Conservation (phyloP, 2,329 filamentous ascomycete genomes). For the Sporothrix schenckii region DNA sequence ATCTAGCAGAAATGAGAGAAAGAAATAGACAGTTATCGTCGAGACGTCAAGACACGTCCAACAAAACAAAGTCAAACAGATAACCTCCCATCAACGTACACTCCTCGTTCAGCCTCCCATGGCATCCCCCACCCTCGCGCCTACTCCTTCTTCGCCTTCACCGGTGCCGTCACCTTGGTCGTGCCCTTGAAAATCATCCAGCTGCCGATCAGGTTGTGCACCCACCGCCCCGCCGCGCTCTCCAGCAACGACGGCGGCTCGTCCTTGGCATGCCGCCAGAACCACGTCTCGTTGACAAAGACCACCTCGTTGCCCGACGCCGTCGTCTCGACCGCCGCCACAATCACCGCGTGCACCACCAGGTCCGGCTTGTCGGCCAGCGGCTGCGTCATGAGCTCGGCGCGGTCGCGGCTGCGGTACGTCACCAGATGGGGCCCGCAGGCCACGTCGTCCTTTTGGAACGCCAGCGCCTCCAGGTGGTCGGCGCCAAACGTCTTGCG, state of each 20-base stretch:
- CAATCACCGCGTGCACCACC: slow-evolving; percentile 38
- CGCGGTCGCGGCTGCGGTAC: slow-evolving; percentile 38
- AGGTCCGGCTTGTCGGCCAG: slow-evolving; percentile 38
- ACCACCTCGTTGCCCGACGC: slow-evolving; percentile 34
- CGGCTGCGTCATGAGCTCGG: slow-evolving; percentile 41
- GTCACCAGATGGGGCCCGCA: slow-evolving; percentile 43
- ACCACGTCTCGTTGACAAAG: slow-evolving; percentile 48
- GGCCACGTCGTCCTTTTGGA: slow-evolving; percentile 40
- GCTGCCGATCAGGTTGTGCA: slow-evolving; percentile 38
- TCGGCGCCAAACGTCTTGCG: slow-evolving; percentile 38
- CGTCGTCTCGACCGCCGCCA: slow-evolving; percentile 37
- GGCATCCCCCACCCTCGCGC: not conserved
- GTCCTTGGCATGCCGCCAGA: slow-evolving; percentile 42
- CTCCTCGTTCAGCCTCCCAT: not conserved
- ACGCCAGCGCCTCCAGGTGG: slow-evolving; percentile 38
- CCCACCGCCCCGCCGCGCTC: slow-evolving; percentile 39
- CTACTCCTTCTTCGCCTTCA: slow-evolving; percentile 25
- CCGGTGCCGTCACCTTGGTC: slow-evolving; percentile 20
- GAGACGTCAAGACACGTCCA: not conserved
- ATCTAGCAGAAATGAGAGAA: not conserved
- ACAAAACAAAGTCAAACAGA: not conserved
- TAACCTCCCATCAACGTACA: not conserved
- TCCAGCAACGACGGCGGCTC: slow-evolving; percentile 43
- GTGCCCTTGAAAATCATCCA: slow-evolving; percentile 34
- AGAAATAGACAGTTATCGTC: not conserved